Percentiles rank a stretch among this genome's conserved stretches.
Conservation (phyloP, 2,329 filamentous ascomycete species). For the Colletotrichum kahawae region DNA sequence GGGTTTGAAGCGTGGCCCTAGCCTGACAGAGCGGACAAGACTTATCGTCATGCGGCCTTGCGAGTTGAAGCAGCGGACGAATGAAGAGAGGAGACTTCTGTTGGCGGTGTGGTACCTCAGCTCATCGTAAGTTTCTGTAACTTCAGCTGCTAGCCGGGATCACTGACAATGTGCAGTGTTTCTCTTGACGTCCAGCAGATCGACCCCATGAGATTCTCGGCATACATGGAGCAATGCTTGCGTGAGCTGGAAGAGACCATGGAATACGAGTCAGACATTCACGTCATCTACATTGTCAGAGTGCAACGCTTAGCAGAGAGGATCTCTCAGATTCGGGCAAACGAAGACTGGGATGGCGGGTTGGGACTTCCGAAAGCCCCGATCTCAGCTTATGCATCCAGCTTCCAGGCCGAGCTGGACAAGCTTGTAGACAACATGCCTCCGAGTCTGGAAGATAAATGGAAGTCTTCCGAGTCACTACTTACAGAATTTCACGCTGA, state of each 20-base stretch:
- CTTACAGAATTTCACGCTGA: background rate
- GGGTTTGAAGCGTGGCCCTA: conserved; percentile 47
- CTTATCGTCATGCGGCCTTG: conserved; percentile 47
- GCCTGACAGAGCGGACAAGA: conserved; percentile 44
- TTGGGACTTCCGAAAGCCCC: conserved; percentile 44
- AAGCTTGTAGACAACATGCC: conserved; percentile 42
- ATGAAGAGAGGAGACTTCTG: conserved; percentile 57
- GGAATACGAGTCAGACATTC: conserved; percentile 52
- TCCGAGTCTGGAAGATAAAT: conserved; percentile 37
- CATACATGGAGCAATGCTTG: conserved; percentile 57
- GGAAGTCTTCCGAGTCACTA: conserved; percentile 29
- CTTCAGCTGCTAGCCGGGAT: accelerated
- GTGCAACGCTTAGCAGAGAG: conserved; percentile 56
- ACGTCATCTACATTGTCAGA: conserved; percentile 51
- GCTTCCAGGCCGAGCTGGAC: conserved; percentile 51
- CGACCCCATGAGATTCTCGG: conserved; percentile 55
- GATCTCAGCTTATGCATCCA: conserved; percentile 47
- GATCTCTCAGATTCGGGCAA: conserved; percentile 46
- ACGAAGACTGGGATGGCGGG: conserved; percentile 37
- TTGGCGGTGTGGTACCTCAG: conserved; percentile 60
- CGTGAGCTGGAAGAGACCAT: conserved; percentile 44
- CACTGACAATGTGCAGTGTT: conserved; percentile 35
- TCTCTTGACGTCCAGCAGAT: conserved; percentile 47
- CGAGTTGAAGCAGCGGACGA: conserved; percentile 42
- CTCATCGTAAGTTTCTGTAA: conserved; percentile 47